Evolutionary conservation across 495 filamentous ascomycete genomes (phyloP).

Genomic region (Penicillium soppii): DNA sequence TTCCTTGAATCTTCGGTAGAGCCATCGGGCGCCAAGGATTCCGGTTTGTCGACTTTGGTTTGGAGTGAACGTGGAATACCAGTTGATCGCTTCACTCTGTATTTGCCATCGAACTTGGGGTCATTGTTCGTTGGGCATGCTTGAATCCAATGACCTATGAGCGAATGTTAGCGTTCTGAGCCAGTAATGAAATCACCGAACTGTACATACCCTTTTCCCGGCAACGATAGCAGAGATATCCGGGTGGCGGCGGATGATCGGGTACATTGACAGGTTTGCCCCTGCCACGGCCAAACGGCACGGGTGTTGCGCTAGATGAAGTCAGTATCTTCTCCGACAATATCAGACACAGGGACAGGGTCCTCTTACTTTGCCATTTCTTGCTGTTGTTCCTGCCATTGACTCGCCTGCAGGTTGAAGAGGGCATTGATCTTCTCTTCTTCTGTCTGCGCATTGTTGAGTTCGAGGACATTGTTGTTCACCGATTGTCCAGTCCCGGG

Average conservation of each 20-base stretch:
- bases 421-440: constrained; percentile 89
- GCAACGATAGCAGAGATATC: constrained; percentile 97
- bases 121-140: constrained; percentile 96
- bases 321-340: constrained; percentile 37
- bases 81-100: constrained; percentile 89
- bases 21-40: constrained; percentile 68
- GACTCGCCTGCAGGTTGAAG: constrained; percentile 77
- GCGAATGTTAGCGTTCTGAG: neutral
- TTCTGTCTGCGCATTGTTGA: constrained; percentile 75
- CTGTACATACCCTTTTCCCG: constrained; percentile 72
- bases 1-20: constrained; percentile 73
- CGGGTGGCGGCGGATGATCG: constrained; percentile 84
- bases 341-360: neutral
- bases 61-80: constrained; percentile 93
- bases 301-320: constrained; percentile 58
- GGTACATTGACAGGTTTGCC: constrained; percentile 73
- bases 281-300: constrained; percentile 55
- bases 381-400: constrained; percentile 85
- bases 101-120: constrained; percentile 87
- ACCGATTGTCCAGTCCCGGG: constrained; percentile 40
- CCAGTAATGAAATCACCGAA: neutral
- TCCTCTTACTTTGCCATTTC: constrained; percentile 85
- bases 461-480: constrained; percentile 57
- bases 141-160: constrained; percentile 89
- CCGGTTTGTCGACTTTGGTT: constrained; percentile 89